phyloP scores from a whole-genome alignment of 306 rosid genomes.

The Ochetophila trinervis region DNA sequence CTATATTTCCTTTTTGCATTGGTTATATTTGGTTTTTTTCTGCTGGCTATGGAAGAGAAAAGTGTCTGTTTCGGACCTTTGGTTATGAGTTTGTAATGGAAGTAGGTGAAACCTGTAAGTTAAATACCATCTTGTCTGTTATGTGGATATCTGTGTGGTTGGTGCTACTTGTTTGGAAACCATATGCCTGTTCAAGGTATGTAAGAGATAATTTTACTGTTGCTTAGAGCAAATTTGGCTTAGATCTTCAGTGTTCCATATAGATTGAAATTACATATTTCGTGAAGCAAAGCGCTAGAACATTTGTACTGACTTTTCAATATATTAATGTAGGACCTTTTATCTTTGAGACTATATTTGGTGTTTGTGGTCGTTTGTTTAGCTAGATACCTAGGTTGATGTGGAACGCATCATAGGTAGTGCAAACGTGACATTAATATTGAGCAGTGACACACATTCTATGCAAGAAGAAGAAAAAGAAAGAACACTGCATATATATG shows the following conservation, averaged over 20 bases:
- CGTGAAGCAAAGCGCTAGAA: neutral
- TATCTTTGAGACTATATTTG: neutral
- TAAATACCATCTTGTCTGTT: neutral
- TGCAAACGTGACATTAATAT: neutral
- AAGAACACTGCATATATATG: neutral
- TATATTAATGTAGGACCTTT: no score
- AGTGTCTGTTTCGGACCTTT: neutral
- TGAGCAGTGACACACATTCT: neutral
- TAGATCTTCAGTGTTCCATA: neutral
- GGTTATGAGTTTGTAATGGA: neutral
- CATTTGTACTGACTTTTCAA: no score
- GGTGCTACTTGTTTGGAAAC: neutral
- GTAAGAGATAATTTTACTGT: neutral
- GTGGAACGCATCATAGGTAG: no score
- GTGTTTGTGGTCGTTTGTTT: neutral
- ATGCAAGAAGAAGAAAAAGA: no score
- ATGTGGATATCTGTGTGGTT: neutral
- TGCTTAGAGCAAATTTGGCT: neutral
- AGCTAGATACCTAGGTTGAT: no score
- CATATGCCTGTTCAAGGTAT: neutral
- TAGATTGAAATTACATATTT: neutral
- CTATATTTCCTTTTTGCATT: conserved; percentile 3
- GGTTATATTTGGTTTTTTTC: neutral
- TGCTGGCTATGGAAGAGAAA: conserved; percentile 9
- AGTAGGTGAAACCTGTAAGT: neutral